These are phyloP conservation scores for Colletotrichum sp. DNA, from an alignment of 2,329 filamentous ascomycete genomes.

Conservation along the genomic window DNA sequence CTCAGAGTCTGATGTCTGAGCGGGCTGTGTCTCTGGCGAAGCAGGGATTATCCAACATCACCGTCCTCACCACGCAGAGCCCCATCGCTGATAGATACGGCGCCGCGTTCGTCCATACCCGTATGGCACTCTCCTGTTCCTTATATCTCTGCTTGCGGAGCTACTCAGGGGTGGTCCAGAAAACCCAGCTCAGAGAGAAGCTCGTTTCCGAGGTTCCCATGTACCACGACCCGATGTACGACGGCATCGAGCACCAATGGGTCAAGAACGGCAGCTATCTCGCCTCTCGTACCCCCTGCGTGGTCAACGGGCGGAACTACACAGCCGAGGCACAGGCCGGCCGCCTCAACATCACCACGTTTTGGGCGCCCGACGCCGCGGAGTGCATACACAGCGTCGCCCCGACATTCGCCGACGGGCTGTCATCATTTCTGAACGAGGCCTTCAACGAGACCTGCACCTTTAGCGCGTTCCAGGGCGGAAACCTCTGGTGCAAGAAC, in stretches of 20 bases:
- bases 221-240: neutral
- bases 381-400: neutral
- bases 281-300: neutral
- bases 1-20: neutral
- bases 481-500: neutral
- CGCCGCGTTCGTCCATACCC: neutral
- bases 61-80: neutral
- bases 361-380: neutral
- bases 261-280: neutral
- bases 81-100: neutral
- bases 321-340: neutral
- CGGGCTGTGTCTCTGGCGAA: fast-evolving
- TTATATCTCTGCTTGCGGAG: neutral
- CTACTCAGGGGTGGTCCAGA: neutral
- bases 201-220: neutral
- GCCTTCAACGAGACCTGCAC: neutral
- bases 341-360: neutral
- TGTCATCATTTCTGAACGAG: fast-evolving
- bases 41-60: neutral
- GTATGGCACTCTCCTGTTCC: neutral
- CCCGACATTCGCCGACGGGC: neutral
- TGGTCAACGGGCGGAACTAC: neutral
- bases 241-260: neutral
- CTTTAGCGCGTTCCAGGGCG: neutral
- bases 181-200: neutral